Evolutionary conservation across 2,329 filamentous ascomycete genomes (phyloP), one percentile per base, ranked within the genome.

Genomic region (Colletotrichum karsti): DNA sequence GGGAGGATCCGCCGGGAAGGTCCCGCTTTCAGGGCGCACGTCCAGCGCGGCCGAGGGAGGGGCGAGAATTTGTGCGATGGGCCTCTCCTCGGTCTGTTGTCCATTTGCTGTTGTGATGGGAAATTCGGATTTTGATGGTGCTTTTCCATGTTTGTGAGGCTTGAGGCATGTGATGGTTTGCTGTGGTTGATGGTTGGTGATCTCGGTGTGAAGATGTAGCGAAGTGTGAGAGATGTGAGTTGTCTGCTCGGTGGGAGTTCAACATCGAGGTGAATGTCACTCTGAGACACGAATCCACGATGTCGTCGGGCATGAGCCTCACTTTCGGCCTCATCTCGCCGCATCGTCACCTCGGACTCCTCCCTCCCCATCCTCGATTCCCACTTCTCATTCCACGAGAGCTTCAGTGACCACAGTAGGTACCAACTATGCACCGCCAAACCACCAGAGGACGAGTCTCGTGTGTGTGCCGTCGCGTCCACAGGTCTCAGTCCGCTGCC

Each of bases 361-460:
- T 58, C 12, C 22, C 28, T 28, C n/a, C 24, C 46, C 61, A 28
- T 35, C 62, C n/a, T 37, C 46, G 10, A 66, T 66, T 48, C 58
- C 63, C 63, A 66, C 63, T 63, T 56, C 63, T 56, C 48, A 63
- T 63, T 35, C 39, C 41, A 51, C 15, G n/a, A n/a, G n/a, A 28
- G 13, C 5, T 4, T 51, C 30, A n/a, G 18, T 28, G 24, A 51
- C 26, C 24, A 30, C n/a, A n/a, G n/a, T n/a, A n/a, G n/a, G n/a
- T n/a, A n/a, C n/a, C n/a, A n/a, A n/a, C n/a, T 28, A 28, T 35
- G 33, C 33, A 30, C 24, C 15, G 12, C 26, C 13, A 50, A 50
- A 30, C 7, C 12, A 26, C 41, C 18, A 1, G 37, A 33, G 6
- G 18, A 50, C 28, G 30, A 18, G 6, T 51, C 46, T 8, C 5